These are phyloP conservation scores for Aspergillus sp. DNA, from an alignment of 2,329 filamentous ascomycete species.

Conservation along the genomic window DNA sequence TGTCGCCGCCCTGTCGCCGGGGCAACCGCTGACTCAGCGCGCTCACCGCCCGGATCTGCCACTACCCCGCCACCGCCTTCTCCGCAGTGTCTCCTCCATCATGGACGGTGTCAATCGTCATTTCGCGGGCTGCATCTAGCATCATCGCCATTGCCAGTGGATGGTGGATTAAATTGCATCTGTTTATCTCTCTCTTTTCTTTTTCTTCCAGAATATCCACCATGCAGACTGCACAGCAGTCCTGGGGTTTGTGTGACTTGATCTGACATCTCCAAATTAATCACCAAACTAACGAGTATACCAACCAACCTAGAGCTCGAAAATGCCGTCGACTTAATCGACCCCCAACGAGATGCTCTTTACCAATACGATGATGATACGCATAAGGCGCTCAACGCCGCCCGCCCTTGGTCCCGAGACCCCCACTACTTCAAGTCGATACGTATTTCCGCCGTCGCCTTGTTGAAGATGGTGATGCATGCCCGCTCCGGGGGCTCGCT, in stretches of 20 bases:
- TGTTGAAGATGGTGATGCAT: constrained; percentile 99
- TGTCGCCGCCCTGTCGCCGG: constrained; percentile 18
- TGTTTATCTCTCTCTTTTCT: not conserved
- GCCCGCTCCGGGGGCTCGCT: constrained; percentile 88
- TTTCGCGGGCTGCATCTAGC: constrained; percentile 8
- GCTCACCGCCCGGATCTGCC: constrained; percentile 28
- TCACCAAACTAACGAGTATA: not conserved
- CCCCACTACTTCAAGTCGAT: constrained; percentile 89
- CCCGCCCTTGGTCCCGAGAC: constrained; percentile 71
- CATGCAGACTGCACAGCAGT: constrained; percentile 56
- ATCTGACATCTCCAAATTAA: constrained; percentile 6
- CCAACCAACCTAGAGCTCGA: constrained; percentile 66
- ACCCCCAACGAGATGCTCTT: constrained; percentile 82
- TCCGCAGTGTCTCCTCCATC: constrained; percentile 4
- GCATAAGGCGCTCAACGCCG: constrained; percentile 61
- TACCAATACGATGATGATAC: constrained; percentile 72
- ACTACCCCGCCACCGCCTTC: constrained; percentile 20
- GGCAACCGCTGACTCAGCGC: constrained; percentile 32
- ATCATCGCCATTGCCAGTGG: constrained; percentile 4
- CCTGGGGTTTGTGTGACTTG: constrained; percentile 49
- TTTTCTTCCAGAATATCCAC: constrained; percentile 8
- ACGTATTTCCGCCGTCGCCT: constrained; percentile 85
- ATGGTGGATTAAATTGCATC: not conserved
- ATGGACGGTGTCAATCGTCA: constrained; percentile 2
- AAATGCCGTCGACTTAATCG: constrained; percentile 77